Percentiles rank a stretch among this genome's conserved stretches.
Conservation (phyloP, 805 yeast genomes). For the Lipomyces orientalis region DNA sequence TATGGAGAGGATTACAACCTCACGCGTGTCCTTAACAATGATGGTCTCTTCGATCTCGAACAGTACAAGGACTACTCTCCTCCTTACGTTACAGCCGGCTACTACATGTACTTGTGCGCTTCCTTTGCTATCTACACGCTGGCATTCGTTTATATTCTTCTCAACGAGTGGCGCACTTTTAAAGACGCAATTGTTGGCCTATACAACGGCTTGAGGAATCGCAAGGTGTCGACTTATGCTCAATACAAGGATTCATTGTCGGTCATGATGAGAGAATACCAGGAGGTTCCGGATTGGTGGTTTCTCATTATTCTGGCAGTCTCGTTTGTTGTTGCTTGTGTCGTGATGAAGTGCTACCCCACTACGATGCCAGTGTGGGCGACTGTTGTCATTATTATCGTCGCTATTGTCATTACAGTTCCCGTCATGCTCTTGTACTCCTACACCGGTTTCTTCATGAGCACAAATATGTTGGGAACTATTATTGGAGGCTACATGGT, state of each 20-base stretch:
- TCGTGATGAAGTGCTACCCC: constrained; percentile 49
- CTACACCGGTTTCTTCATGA: constrained; percentile 63
- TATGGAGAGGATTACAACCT: constrained; percentile 52
- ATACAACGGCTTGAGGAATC: constrained; percentile 9
- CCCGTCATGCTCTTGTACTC: constrained; percentile 69
- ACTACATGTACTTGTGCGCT: constrained; percentile 59
- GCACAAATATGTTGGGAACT: constrained; percentile 67
- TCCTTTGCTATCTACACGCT: constrained; percentile 59
- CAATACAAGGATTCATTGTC: constrained; percentile 46
- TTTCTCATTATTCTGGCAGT: constrained; percentile 55
- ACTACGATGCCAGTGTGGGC: constrained; percentile 68
- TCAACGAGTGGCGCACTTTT: constrained; percentile 46
- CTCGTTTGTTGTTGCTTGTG: constrained; percentile 44
- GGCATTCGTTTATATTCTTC: constrained; percentile 55
- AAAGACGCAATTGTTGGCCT: constrained; percentile 22
- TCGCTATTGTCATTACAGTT: constrained; percentile 60
- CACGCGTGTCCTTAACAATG: constrained; percentile 49
- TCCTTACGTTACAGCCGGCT: constrained; percentile 59
- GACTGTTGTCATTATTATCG: constrained; percentile 58
- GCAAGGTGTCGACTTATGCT: constrained; percentile 15
- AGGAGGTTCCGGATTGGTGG: constrained; percentile 81
- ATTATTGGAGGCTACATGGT: constrained; percentile 67
- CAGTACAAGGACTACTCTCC: constrained; percentile 67
- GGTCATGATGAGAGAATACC: constrained; percentile 60
- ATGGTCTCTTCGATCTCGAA: constrained; percentile 51